Percentiles rank a stretch among this genome's conserved stretches.
Conservation (phyloP, 805 yeast genomes). For the Kazachstania bromeliacearum region DNA sequence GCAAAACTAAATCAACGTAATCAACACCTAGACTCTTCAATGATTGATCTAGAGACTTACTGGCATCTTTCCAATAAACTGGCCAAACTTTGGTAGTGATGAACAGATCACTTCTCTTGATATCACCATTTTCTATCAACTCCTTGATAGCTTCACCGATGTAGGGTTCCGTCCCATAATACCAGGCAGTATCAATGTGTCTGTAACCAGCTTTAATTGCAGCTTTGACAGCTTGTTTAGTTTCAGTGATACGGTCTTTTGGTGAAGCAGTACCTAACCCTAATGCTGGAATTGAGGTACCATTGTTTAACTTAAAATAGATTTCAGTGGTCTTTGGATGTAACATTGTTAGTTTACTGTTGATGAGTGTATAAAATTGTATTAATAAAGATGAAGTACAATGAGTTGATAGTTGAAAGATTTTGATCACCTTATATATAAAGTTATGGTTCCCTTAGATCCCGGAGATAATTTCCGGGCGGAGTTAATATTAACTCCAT, state of each 20-base stretch:
- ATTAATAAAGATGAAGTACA: too few species aligned
- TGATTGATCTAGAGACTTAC: conserved; percentile 46
- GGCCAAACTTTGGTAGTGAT: conserved; percentile 69
- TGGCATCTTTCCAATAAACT: conserved; percentile 42
- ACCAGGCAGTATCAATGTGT: conserved; percentile 68
- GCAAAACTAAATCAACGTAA: conserved; percentile 65
- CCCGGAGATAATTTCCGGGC: too few species aligned
- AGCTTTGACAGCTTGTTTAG: conserved; percentile 43
- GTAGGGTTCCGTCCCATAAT: conserved; percentile 57
- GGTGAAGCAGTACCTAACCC: conserved; percentile 64
- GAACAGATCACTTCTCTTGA: conserved; percentile 50
- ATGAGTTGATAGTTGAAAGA: too few species aligned
- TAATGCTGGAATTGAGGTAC: conserved; percentile 51
- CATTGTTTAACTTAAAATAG: conserved; percentile 44
- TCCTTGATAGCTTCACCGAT: conserved; percentile 54
- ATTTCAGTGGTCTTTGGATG: conserved; percentile 32
- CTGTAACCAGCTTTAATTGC: conserved; percentile 61
- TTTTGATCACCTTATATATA: too few species aligned
- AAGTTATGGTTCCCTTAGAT: too few species aligned
- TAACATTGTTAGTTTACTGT: conserved; percentile 11
- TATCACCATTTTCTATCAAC: conserved; percentile 36
- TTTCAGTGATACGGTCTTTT: conserved; percentile 36
- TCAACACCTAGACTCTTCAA: conserved; percentile 54
- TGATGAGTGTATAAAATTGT: too few species aligned
- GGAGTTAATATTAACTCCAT: too few species aligned